Evolutionary conservation across 2,329 filamentous ascomycete species (phyloP).

Genomic region (Colletotrichum sp.): DNA sequence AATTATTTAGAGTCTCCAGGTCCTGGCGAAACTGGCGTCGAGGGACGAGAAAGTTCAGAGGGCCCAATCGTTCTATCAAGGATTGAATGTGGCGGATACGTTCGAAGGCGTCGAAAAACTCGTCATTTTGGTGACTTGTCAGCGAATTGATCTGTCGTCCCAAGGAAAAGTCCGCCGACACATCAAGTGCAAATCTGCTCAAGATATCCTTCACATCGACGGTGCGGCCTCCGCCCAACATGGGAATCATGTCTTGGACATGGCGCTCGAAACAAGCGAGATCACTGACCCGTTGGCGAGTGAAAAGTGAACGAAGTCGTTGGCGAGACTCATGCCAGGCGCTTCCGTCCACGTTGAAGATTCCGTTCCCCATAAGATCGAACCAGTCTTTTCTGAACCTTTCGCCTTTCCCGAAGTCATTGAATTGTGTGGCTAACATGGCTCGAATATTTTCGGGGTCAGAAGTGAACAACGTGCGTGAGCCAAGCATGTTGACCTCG

Average conservation of each 20-base stretch:
- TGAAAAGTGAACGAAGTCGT: slow-evolving; percentile 58
- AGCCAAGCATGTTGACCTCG: background rate
- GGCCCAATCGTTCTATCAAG: slow-evolving; percentile 40
- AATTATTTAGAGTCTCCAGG: slow-evolving; percentile 68
- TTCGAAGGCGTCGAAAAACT: slow-evolving; percentile 68
- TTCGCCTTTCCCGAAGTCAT: slow-evolving; percentile 53
- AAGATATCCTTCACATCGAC: slow-evolving; percentile 58
- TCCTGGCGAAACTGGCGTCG: slow-evolving; percentile 62
- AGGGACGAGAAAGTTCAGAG: slow-evolving; percentile 63
- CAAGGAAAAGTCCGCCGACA: slow-evolving; percentile 71
- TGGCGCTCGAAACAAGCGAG: slow-evolving; percentile 65
- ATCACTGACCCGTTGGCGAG: slow-evolving; percentile 49
- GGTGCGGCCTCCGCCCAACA: slow-evolving; percentile 56
- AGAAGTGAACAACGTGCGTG: slow-evolving; percentile 43
- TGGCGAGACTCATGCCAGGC: slow-evolving; percentile 56
- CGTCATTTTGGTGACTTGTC: slow-evolving; percentile 51
- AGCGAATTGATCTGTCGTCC: slow-evolving; percentile 57
- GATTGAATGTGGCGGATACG: slow-evolving; percentile 70
- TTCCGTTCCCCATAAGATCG: slow-evolving; percentile 58
- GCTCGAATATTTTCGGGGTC: slow-evolving; percentile 55
- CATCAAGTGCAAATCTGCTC: slow-evolving; percentile 63
- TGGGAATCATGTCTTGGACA: slow-evolving; percentile 58
- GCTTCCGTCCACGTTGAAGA: slow-evolving; percentile 57
- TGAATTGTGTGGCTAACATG: slow-evolving; percentile 56
- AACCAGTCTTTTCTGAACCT: slow-evolving; percentile 44